Evolutionary conservation across 2,329 filamentous ascomycete genomes (phyloP).

Genomic region (Dothidotthia symphoricarpi): DNA sequence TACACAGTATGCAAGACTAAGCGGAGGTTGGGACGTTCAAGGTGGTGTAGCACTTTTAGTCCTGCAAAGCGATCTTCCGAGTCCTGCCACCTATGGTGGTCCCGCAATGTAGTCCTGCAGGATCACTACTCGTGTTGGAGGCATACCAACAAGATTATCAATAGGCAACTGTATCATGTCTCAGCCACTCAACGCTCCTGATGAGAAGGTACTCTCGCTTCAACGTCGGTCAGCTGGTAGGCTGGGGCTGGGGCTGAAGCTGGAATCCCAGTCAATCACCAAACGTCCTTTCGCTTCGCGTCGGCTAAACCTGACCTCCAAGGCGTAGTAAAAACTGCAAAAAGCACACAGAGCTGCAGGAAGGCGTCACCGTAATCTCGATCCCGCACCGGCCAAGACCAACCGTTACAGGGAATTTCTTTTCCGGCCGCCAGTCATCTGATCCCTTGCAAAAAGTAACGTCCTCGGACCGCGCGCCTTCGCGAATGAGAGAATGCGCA

Average conservation of each 20-base stretch:
- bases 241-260: conserved; percentile 13
- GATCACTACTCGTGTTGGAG: conserved; percentile 9
- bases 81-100: not conserved
- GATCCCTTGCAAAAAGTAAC: conserved; percentile 19
- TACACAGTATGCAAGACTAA: conserved; percentile 2
- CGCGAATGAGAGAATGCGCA: conserved; percentile 15
- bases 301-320: conserved; percentile 11
- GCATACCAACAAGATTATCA: conserved; percentile 13
- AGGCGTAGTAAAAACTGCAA: conserved; percentile 6
- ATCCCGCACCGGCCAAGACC: conserved; percentile 11
- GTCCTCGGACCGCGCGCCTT: not conserved
- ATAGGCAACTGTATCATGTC: conserved; percentile 15
- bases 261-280: conserved; percentile 15
- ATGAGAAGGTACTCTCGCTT: conserved; percentile 10
- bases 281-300: conserved; percentile 11
- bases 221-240: conserved; percentile 16
- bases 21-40: not conserved
- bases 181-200: conserved; percentile 15
- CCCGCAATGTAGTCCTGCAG: conserved; percentile 9
- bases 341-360: conserved; percentile 6
- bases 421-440: conserved; percentile 26
- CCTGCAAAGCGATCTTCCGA: no score
- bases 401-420: conserved; percentile 18
- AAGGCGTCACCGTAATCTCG: conserved; percentile 24
- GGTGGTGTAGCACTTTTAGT: conserved; percentile 6